A percentile compares a stretch with the other conserved stretches of the same genome.
Evolutionary conservation across 805 yeast genomes (phyloP).

Genomic region (Teunomyces funiuensis): DNA sequence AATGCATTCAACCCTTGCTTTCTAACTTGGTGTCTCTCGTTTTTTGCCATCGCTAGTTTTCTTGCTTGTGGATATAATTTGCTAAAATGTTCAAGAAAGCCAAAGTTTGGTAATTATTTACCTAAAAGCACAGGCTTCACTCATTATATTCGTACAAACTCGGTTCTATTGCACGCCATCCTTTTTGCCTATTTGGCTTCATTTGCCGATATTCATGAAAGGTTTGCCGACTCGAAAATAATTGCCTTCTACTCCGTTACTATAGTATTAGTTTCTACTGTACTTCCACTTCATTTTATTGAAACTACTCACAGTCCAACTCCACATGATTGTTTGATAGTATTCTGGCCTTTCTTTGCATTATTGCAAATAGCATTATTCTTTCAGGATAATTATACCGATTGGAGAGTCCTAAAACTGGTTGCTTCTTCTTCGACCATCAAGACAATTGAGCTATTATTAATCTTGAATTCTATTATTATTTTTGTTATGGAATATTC

Average conservation of each 20-base stretch:
- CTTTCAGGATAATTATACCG: conserved; percentile 28
- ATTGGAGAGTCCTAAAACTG: conserved; percentile 21
- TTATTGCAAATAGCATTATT: conserved; percentile 18
- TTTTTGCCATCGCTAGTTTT: conserved; percentile 10
- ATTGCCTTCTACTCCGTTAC: conserved; percentile 15
- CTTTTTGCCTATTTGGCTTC: conserved; percentile 14
- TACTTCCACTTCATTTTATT: conserved; percentile 27
- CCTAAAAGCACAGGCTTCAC: conserved; percentile 25
- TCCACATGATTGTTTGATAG: conserved; percentile 21
- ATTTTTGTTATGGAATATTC: conserved; percentile 41
- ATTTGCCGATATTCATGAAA: conserved; percentile 20
- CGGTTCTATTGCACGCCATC: conserved; percentile 20
- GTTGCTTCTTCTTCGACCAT: conserved; percentile 2
- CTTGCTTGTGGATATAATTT: conserved; percentile 4
- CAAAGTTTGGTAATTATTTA: conserved; percentile 16
- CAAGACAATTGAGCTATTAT: conserved; percentile 21
- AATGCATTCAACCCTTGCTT: conserved; percentile 40
- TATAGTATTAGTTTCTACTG: conserved; percentile 10
- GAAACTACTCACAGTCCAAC: conserved; percentile 23
- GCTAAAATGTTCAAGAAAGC: not conserved
- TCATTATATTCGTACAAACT: conserved; percentile 20
- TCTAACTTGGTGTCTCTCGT: conserved; percentile 14
- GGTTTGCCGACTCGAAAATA: conserved; percentile 22
- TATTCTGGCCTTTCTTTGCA: conserved; percentile 30
- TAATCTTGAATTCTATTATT: conserved; percentile 26